Conservation (phyloP, 495 filamentous ascomycete species). For the Penicillium desertorum region DNA sequence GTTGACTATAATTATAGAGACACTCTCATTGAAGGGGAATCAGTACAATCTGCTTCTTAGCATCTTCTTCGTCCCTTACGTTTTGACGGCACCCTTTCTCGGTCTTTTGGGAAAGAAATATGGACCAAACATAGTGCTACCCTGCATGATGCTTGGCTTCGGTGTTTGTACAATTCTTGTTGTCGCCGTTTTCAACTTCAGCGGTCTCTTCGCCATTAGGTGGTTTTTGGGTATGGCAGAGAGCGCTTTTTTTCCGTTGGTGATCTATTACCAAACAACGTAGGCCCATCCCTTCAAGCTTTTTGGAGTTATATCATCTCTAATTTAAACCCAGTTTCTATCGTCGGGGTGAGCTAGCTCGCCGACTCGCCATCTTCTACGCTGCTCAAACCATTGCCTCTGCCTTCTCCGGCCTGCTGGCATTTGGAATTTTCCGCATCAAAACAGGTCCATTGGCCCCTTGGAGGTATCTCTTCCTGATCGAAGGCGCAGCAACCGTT, state of each 20-base stretch:
- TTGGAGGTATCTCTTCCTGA: constrained; percentile 75
- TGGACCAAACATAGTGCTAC: constrained; percentile 58
- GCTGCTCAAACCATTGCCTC: constrained; percentile 68
- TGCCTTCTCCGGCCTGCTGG: constrained; percentile 68
- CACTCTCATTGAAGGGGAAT: constrained; percentile 49
- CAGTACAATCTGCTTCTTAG: constrained; percentile 68
- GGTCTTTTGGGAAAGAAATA: constrained; percentile 66
- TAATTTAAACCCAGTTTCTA: constrained; percentile 50
- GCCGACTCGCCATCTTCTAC: constrained; percentile 73
- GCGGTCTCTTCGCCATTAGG: constrained; percentile 56
- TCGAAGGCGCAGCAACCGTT: constrained; percentile 66
- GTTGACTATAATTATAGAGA: constrained; percentile 17
- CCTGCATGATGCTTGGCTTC: constrained; percentile 64
- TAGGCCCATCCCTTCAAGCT: neutral
- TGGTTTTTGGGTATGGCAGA: constrained; percentile 65
- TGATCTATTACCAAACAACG: constrained; percentile 55
- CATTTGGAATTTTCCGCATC: constrained; percentile 74
- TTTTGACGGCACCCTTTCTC: constrained; percentile 60
- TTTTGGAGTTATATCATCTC: neutral
- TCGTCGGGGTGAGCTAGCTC: constrained; percentile 69
- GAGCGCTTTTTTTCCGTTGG: constrained; percentile 68
- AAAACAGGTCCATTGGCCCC: constrained; percentile 44
- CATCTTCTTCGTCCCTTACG: constrained; percentile 74
- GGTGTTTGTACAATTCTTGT: constrained; percentile 57
- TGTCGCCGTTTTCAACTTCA: constrained; percentile 56